Evolutionary conservation across 2,329 filamentous ascomycete genomes (phyloP), one percentile per base, ranked within the genome.

Genomic region (Colletotrichum musicola): DNA sequence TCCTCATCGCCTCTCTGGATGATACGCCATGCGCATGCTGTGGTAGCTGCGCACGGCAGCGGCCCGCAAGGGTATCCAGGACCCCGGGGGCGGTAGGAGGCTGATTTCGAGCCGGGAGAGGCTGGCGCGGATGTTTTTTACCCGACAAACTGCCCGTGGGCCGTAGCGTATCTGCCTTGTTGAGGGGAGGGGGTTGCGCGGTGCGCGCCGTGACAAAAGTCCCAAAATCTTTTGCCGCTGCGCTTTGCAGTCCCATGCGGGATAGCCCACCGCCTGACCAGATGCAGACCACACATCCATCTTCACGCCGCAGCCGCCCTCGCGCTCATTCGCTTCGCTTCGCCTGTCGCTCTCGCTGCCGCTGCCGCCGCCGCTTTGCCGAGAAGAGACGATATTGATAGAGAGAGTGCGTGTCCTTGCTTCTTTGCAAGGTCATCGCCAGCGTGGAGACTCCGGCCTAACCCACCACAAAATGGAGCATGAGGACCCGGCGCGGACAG

Each of bases 191-290:
- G 7, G 30, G 30, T 35, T 35, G 7, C 30, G 10, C 30, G 22
- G 42, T 30, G 49, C 22, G 25, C 22, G 16, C 22, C 38, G 20
- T 46, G 13, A 62, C 59, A 27, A 46, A 54, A 54, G 59, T 62
- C 59, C 59, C 59, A 62, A 62, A 51, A 13, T 30, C 7, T 35
- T 51, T 59, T 49, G 55, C 30, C 30, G 30, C 30, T 35, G 30
- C 30, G 30, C 30, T 35, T 35, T 35, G 30, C 7, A 35, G 12
- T 35, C 10, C 30, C 30, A 35, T 35, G 30, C 30, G 30, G 30
- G 30, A 35, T 7, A 35, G 30, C 30, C 30, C 30, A 35, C 30
- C 30, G 7, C 30, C 10, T 9, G 30, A 35, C 30, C 30, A 10
- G 30, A 35, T 9, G 7, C 30, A 35, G n/a, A n/a, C 40, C 57